Conservation (phyloP, 148 eudicot genomes). For the Drosera capensis region DNA sequence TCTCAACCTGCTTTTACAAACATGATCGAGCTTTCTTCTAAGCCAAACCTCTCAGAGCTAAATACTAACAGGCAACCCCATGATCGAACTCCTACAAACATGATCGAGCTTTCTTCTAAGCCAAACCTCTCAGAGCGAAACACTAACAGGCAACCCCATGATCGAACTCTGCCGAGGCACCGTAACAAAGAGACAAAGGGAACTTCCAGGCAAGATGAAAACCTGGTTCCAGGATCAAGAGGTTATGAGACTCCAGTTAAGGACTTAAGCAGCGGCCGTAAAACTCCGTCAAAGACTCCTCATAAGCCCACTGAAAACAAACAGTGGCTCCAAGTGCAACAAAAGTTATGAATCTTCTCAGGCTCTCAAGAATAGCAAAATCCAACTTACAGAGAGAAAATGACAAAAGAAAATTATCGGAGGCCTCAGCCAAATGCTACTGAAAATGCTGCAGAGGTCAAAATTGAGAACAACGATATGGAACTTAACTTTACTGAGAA, state of each 20-base stretch:
- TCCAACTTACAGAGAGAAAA: conserved; percentile 79
- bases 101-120: conserved; percentile 51
- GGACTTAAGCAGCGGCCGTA: conserved; percentile 48
- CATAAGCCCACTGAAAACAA: conserved; percentile 40
- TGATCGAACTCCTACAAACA: conserved; percentile 48
- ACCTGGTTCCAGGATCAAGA: conserved; percentile 23
- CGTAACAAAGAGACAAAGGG: conserved; percentile 46
- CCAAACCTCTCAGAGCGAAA: conserved; percentile 62
- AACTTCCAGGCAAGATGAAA: conserved; percentile 46
- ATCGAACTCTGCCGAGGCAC: conserved; percentile 46
- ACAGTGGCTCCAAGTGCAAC: conserved; percentile 31
- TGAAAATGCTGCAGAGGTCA: conserved; percentile 73
- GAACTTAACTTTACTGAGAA: conserved; percentile 94
- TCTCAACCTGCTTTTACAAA: conserved; percentile 72
- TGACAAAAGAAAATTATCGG: conserved; percentile 89
- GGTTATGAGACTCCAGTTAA: conserved; percentile 50
- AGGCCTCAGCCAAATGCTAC: conserved; percentile 66
- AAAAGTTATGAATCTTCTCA: conserved; percentile 58
- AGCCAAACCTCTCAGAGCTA: conserved; percentile 54
- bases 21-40: conserved; percentile 52
- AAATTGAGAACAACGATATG: conserved; percentile 94
- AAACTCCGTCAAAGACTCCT: conserved; percentile 38
- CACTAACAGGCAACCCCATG: conserved; percentile 36
- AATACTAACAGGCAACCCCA: conserved; percentile 44
- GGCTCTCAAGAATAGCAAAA: conserved; percentile 94